These are phyloP conservation scores for Chiua sp. DNA, from an alignment of 1,284 basidiomycete species.

Conservation along the genomic window DNA sequence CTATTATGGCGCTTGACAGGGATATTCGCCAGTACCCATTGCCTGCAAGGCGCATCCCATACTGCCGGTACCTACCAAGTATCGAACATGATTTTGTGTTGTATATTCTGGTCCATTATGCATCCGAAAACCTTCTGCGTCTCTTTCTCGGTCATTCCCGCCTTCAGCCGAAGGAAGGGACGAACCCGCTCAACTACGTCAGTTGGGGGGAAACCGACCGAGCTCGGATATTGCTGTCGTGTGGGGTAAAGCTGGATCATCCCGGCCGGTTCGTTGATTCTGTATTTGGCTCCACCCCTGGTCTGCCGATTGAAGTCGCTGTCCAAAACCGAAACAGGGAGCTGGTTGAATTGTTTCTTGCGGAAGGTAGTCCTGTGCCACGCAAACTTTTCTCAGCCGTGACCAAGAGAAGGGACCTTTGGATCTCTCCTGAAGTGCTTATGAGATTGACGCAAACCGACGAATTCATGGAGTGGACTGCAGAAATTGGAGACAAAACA, in stretches of 20 bases:
- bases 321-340: not conserved
- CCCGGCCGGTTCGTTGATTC: not conserved
- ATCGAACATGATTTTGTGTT: not conserved
- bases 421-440: not conserved
- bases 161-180: slow-evolving; percentile 6
- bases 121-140: too few species aligned
- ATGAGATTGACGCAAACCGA: slow-evolving; percentile 13
- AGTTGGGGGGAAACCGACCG: not conserved
- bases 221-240: slow-evolving; percentile 6
- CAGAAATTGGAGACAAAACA: not conserved
- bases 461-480: slow-evolving; percentile 16
- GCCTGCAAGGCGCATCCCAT: too few species aligned
- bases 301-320: slow-evolving; percentile 15
- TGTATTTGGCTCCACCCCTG: not conserved
- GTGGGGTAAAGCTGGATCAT: not conserved
- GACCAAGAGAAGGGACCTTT: fast-evolving
- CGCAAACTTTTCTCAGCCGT: not conserved
- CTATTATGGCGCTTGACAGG: too few species aligned
- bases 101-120: too few species aligned
- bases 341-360: slow-evolving; percentile 9
- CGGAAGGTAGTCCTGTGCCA: slow-evolving; percentile 16
- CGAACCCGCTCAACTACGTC: slow-evolving; percentile 19
- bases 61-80: not conserved
- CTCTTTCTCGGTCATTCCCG: too few species aligned
- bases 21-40: too few species aligned